phyloP scores from a whole-genome alignment of 768 basidiomycete species.

The Kondoa malvinella region DNA sequence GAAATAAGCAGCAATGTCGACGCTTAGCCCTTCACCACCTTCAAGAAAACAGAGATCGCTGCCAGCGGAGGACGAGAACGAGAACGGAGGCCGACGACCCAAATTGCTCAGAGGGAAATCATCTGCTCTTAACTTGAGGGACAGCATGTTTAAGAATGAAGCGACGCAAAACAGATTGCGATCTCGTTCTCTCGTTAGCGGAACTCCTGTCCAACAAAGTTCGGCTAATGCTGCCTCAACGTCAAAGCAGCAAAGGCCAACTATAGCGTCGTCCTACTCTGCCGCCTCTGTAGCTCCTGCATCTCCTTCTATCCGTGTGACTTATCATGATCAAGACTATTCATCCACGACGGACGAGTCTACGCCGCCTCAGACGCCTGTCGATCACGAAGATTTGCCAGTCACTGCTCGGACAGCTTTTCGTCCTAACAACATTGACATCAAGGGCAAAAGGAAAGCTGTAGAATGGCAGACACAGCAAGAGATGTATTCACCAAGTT shows the following conservation, averaged over 20 bases:
- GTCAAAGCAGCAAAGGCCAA: not conserved
- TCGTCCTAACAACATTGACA: too few species aligned
- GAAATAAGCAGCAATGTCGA: too few species aligned
- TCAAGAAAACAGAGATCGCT: too few species aligned
- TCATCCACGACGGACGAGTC: not conserved
- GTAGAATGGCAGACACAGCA: not conserved
- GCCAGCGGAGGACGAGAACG: not conserved
- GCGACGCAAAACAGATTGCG: not conserved
- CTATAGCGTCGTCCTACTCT: not conserved
- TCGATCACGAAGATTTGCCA: not conserved
- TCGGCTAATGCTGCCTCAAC: not conserved
- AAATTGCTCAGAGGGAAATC: not conserved
- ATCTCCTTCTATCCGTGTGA: not conserved
- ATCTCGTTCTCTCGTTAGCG: not conserved
- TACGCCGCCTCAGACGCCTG: conserved; percentile 2
- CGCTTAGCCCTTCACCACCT: too few species aligned
- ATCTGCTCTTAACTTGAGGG: not conserved
- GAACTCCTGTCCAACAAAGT: not conserved
- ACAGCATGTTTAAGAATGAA: not conserved
- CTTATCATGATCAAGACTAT: not conserved
- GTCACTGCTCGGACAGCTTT: too few species aligned
- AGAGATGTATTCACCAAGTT: not conserved
- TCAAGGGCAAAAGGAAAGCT: not conserved
- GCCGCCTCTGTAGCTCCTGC: not conserved
- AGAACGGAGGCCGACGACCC: not conserved